Base-by-base conservation (phyloP, 139 green algal species). In the Micractinium sp. region DNA sequence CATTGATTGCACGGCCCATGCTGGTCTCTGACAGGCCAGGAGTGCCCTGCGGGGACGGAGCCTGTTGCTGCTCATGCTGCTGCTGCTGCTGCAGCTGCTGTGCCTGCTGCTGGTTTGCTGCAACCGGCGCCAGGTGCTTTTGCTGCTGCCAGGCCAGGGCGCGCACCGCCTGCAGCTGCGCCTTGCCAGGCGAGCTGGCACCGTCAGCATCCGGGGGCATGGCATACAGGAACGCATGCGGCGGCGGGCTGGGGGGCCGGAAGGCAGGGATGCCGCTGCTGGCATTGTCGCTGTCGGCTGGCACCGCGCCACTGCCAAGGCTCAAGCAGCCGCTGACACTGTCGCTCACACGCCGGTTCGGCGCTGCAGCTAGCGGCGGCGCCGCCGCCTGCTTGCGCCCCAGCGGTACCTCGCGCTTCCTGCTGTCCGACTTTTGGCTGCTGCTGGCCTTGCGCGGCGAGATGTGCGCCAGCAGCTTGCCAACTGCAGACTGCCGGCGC, bases 101-200 rank as follows among this genome's bases (percentile, higher is more conserved):
- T n/a, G 38, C 7, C 84, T 78, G 73, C 31, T 47, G 39, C 31
- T 16, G 36, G 9, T 38, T 36, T 56, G 47, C 31, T 33, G 74
- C 36, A 73, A 36, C n/a, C 61, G 16, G 31, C 27, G 61, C 16
- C 33, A 47, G 33, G 36, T 61, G 41, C 69, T 9, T 1, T 15
- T 39, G 27, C 60, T 33, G n/a, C n/a, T 41, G 39, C 23, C 36
- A 20, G 20, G 41, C 41, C 39, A 89, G 78, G 23, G 73, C 61
- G 19, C 79, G 86, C 15, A 85, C 78, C 36, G 63, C 78, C 41
- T 87, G 63, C 71, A 89, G 73, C 85, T 56, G 73, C 31, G 71
- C 85, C 53, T 82, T 89, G 67, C 83, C 83, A 39, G 83, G 66
- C 14, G 83, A 87, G 66, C 36, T n/a, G 66, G 18, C 81, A n/a